Evolutionary conservation across 2,329 filamentous ascomycete genomes (phyloP).

Genomic region (Colletotrichum tamarilloi): DNA sequence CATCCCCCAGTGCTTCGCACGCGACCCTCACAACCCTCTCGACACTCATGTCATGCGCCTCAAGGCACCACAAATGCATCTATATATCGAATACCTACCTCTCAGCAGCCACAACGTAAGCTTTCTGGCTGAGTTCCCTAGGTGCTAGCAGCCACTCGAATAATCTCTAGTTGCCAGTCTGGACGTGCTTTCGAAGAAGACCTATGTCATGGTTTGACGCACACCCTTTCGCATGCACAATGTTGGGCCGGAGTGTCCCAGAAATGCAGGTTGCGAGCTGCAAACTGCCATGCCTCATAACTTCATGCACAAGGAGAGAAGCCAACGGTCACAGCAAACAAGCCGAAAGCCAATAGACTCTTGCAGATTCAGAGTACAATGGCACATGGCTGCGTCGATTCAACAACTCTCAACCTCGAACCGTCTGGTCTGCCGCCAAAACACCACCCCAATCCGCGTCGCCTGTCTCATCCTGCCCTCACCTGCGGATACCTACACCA

Average conservation of each 20-base stretch:
- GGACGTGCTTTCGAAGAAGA: not conserved
- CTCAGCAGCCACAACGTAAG: not conserved
- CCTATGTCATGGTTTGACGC: constrained; percentile 12
- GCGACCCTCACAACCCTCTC: not conserved
- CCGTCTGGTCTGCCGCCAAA: not conserved
- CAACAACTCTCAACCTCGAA: not conserved
- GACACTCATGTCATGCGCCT: not conserved
- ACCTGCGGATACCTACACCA: not conserved
- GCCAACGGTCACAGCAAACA: not conserved
- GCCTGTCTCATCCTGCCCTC: not conserved
- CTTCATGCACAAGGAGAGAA: not conserved
- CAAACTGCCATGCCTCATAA: constrained; percentile 23
- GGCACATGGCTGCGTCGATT: constrained; percentile 1
- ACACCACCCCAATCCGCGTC: not conserved
- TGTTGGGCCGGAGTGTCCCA: constrained; percentile 14
- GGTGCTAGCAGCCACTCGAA: not conserved
- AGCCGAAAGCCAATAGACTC: not conserved
- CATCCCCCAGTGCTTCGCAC: not conserved
- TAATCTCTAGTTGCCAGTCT: not conserved
- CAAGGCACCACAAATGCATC: not conserved
- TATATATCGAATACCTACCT: not conserved
- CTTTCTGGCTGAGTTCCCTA: not conserved
- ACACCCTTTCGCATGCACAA: constrained; percentile 10
- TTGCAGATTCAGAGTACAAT: not conserved
- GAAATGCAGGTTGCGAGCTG: constrained; percentile 16